These are phyloP conservation scores for Apophysomyces elegans DNA, from an alignment of 371 early-diverging fungal species.

Conservation along the genomic window DNA sequence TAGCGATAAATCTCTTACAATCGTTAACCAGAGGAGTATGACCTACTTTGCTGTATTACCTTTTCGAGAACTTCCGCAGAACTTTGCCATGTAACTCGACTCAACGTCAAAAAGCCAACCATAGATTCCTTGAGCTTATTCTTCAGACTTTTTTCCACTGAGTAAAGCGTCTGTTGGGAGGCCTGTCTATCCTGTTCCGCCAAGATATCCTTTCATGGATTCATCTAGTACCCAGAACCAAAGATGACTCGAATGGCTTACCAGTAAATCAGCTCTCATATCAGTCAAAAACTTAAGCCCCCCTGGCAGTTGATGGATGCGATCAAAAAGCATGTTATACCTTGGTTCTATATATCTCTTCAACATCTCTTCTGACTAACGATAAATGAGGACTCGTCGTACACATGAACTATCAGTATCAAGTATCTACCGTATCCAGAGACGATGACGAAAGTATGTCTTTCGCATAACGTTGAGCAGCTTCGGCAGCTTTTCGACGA, in stretches of 20 bases:
- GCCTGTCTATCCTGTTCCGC: conserved; percentile 15
- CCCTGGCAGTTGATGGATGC: conserved; percentile 72
- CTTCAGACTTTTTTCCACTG: conserved; percentile 63
- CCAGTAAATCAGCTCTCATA: conserved; percentile 74
- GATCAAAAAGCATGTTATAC: conserved; percentile 71
- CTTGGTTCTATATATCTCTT: conserved; percentile 66
- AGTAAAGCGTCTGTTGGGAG: neutral
- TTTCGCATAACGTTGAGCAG: neutral
- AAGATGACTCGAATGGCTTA: conserved; percentile 15
- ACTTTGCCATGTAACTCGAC: conserved; percentile 79
- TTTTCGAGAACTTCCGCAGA: conserved; percentile 80
- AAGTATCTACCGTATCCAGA: neutral
- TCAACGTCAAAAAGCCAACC: conserved; percentile 70
- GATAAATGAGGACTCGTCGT: neutral
- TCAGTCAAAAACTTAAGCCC: conserved; percentile 78
- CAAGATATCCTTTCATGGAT: conserved; percentile 6
- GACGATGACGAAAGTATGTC: neutral
- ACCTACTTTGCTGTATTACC: conserved; percentile 37
- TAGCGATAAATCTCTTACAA: conserved; percentile 64
- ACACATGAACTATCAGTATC: too few relatives aligned
- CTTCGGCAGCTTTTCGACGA: conserved; percentile 7
- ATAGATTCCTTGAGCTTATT: conserved; percentile 68
- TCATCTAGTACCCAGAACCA: too few relatives aligned
- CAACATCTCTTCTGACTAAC: conserved; percentile 57
- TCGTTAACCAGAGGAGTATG: conserved; percentile 3